A percentile compares a stretch with the other conserved stretches of the same genome.
phyloP scores from a whole-genome alignment of 805 yeast species.

The Cyberlindnera mississippiensis region DNA sequence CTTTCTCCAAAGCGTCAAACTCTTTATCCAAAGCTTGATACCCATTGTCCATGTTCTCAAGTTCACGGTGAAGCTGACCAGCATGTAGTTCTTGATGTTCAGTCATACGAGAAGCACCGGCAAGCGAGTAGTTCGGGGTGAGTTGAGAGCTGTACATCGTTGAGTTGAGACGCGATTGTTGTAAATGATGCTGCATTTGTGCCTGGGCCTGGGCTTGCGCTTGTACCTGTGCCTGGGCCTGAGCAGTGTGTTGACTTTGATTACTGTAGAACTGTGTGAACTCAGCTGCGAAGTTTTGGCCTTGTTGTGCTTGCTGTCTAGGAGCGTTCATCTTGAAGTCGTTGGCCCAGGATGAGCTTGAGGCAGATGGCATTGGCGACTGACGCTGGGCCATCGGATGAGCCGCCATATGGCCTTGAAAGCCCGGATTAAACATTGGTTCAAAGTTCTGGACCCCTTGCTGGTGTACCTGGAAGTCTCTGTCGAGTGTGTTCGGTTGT shows the following conservation, averaged over 20 bases:
- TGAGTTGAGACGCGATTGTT: slow-evolving; percentile 6
- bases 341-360: no score
- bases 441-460: slow-evolving; percentile 12
- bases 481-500: slow-evolving; percentile 17
- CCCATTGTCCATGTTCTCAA: slow-evolving; percentile 16
- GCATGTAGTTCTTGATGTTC: slow-evolving; percentile 26
- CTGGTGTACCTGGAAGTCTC: slow-evolving; percentile 21
- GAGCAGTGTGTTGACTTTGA: no score
- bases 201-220: slow-evolving; percentile 1
- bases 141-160: slow-evolving; percentile 12
- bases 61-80: slow-evolving; percentile 11
- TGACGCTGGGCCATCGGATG: no score
- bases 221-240: slow-evolving; percentile 3
- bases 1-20: slow-evolving; percentile 15
- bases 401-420: no score
- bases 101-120: slow-evolving; percentile 11
- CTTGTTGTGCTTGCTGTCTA: no score
- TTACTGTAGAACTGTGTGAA: no score
- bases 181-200: slow-evolving; percentile 5
- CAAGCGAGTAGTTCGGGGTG: slow-evolving; percentile 7
- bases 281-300: no score
- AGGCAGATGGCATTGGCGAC: no score
- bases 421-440: slow-evolving; percentile 9
- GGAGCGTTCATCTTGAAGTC: slow-evolving; percentile 24
- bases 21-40: slow-evolving; percentile 16